These are phyloP conservation scores for Mycena vulgaris DNA, from an alignment of 768 basidiomycete genomes.

Conservation along the genomic window DNA sequence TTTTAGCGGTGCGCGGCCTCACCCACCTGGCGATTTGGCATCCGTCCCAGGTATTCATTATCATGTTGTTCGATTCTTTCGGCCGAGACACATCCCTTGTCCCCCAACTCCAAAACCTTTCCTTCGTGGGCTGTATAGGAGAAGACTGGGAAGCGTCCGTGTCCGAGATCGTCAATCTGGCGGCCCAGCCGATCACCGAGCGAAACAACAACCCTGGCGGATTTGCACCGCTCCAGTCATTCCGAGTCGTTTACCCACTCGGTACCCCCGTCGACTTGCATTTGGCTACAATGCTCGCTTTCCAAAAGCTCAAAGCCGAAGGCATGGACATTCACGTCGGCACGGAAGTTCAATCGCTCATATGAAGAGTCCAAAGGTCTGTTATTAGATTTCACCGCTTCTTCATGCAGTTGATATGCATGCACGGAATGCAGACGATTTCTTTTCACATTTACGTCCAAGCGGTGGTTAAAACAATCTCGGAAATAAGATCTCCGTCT, in stretches of 20 bases:
- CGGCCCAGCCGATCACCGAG: background rate
- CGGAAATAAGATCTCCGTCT: too few relatives aligned
- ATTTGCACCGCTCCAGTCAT: background rate
- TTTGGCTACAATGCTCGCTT: background rate
- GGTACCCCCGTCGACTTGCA: background rate
- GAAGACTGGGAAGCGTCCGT: background rate
- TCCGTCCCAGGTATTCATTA: background rate
- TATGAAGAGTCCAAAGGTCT: background rate
- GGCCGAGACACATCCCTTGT: background rate
- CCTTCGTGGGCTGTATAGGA: background rate
- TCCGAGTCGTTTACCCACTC: background rate
- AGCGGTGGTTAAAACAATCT: too few relatives aligned
- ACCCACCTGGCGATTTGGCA: conserved; percentile 3
- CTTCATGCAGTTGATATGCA: background rate
- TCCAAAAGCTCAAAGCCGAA: background rate
- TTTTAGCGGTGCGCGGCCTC: background rate
- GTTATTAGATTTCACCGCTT: background rate
- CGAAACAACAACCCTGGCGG: background rate
- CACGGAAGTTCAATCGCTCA: background rate
- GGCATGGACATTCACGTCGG: background rate
- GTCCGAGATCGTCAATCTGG: background rate
- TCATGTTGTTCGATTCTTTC: background rate
- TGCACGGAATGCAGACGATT: too few relatives aligned
- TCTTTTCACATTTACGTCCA: too few relatives aligned
- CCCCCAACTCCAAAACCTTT: conserved; percentile 9